A percentile compares a stretch with the other conserved stretches of the same genome.
Conservation (phyloP, 2,329 filamentous ascomycete genomes). For the Beauveria sp. region DNA sequence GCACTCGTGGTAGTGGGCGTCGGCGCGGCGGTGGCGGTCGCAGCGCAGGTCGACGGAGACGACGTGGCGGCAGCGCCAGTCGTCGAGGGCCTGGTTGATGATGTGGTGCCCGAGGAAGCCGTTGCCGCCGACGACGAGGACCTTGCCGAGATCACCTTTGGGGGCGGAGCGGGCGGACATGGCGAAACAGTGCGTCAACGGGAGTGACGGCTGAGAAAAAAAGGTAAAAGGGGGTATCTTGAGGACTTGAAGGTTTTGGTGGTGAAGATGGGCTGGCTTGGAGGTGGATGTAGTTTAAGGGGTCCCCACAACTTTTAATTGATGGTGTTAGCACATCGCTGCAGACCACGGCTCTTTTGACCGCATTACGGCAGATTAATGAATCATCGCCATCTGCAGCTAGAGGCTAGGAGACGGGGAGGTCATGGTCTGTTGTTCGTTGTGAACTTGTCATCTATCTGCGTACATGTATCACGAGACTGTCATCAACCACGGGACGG, state of each 20-base stretch:
- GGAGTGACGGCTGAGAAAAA: neutral
- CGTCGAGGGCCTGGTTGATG: conserved; percentile 60
- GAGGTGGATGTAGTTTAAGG: neutral
- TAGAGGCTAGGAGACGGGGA: too few relatives aligned
- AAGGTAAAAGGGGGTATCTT: too few relatives aligned
- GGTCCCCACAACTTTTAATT: neutral
- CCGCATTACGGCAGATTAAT: too few relatives aligned
- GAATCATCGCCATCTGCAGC: too few relatives aligned
- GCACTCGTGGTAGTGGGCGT: conserved; percentile 60
- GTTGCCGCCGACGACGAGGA: conserved; percentile 75
- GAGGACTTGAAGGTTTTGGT: neutral
- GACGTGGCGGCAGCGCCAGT: conserved; percentile 44
- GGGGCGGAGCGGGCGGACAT: conserved; percentile 19
- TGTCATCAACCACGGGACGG: too few relatives aligned
- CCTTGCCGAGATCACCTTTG: conserved; percentile 51
- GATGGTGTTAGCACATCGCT: too few relatives aligned
- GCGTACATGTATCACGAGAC: too few relatives aligned
- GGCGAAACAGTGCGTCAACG: neutral
- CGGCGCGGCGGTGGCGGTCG: conserved; percentile 56
- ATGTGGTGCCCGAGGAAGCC: conserved; percentile 81
- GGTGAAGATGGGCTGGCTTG: neutral
- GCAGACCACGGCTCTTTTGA: too few relatives aligned
- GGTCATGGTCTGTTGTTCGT: too few relatives aligned
- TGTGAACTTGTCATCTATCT: too few relatives aligned
- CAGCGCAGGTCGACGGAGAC: conserved; percentile 68